Evolutionary conservation across 208 protist genomes (phyloP).

Genomic region (Crithidia bombi): DNA sequence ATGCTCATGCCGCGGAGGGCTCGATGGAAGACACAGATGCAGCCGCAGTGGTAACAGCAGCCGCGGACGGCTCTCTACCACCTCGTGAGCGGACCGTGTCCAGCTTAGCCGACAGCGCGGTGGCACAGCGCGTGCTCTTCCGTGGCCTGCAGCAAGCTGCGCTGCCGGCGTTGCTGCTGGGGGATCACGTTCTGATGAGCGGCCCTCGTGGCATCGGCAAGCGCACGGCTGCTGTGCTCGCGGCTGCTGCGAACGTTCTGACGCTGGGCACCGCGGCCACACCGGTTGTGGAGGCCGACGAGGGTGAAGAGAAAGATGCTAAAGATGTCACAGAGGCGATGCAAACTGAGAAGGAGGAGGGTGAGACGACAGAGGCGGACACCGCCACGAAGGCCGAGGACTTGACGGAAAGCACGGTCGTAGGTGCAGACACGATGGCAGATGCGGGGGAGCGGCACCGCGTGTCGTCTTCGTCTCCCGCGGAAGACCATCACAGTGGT

Average conservation of each 20-base stretch:
- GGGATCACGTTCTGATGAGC: constrained; percentile 66
- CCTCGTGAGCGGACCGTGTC: neutral
- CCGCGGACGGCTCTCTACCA: neutral
- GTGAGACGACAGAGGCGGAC: neutral
- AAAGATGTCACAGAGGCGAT: neutral
- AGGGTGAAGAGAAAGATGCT: constrained; percentile 13
- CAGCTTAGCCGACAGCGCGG: neutral
- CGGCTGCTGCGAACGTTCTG: constrained; percentile 35
- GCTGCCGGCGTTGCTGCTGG: constrained; percentile 64
- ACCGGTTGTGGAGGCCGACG: neutral
- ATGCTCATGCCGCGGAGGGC: neutral
- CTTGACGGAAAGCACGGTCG: too few relatives aligned
- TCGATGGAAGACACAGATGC: neutral
- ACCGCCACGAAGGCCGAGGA: too few relatives aligned
- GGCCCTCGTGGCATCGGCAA: constrained; percentile 68
- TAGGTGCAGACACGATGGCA: too few relatives aligned
- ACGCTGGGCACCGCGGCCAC: neutral
- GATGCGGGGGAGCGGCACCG: too few relatives aligned
- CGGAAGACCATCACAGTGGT: too few relatives aligned
- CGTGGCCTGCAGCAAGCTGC: constrained; percentile 62
- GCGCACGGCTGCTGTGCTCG: constrained; percentile 53
- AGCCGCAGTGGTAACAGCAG: neutral
- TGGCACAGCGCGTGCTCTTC: constrained; percentile 28
- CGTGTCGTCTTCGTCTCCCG: too few relatives aligned
- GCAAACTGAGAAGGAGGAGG: neutral